Percentiles rank a stretch among this genome's conserved stretches.
Conservation (phyloP, 345 rosid species). For the Aquilaria yunnanensis region DNA sequence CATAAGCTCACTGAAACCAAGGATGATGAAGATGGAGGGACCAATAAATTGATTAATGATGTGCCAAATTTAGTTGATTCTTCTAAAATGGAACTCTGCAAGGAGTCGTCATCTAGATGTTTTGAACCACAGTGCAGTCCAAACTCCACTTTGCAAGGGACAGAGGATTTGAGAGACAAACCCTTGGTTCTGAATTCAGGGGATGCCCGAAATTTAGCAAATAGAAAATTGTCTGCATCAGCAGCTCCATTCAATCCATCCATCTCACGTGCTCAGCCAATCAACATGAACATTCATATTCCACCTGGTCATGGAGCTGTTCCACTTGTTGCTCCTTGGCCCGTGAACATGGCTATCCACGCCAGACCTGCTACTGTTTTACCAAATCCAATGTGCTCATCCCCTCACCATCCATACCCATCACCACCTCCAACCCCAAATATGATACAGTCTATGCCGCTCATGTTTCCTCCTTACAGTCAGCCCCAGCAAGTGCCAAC, state of each 20-base stretch:
- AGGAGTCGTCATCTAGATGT: slow-evolving; percentile 26
- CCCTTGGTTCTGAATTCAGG: slow-evolving; percentile 30
- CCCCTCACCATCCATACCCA: slow-evolving; percentile 61
- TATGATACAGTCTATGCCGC: slow-evolving; percentile 81
- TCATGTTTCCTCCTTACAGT: slow-evolving; percentile 71
- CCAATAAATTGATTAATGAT: slow-evolving; percentile 18
- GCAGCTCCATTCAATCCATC: slow-evolving; percentile 95
- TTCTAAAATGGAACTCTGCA: slow-evolving; percentile 24
- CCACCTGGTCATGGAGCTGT: slow-evolving; percentile 51
- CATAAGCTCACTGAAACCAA: slow-evolving; percentile 26
- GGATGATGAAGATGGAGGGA: slow-evolving; percentile 22
- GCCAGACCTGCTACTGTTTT: slow-evolving; percentile 54
- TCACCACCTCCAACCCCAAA: slow-evolving; percentile 89
- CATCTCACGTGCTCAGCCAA: slow-evolving; percentile 53
- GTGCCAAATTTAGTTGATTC: slow-evolving; percentile 37
- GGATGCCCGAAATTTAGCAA: slow-evolving; percentile 42
- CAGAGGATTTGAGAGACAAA: slow-evolving; percentile 64
- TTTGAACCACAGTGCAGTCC: slow-evolving; percentile 29
- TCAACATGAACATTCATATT: slow-evolving; percentile 51
- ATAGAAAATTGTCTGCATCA: slow-evolving; percentile 88
- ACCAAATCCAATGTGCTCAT: slow-evolving; percentile 41
- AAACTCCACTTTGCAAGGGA: slow-evolving; percentile 17
- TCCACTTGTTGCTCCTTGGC: slow-evolving; percentile 66
- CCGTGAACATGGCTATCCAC: slow-evolving; percentile 77
- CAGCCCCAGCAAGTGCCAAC: slow-evolving; percentile 61